Evolutionary conservation across 306 rosid species (phyloP).

Genomic region (Macrotyloma uniflorum): DNA sequence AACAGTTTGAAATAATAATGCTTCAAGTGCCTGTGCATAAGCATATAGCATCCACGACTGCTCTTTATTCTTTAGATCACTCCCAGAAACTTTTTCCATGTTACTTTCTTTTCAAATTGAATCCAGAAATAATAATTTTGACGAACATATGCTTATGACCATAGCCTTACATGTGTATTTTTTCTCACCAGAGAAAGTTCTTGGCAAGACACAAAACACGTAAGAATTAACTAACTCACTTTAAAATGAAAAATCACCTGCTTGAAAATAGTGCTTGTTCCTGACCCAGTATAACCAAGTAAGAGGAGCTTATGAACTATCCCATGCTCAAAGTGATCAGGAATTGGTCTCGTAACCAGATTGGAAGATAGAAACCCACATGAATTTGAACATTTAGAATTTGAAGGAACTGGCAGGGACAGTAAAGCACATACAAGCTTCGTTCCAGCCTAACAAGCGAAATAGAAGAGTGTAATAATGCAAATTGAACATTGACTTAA

Average conservation of each 20-base stretch:
- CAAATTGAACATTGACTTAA: not conserved
- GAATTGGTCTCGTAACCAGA: slow-evolving; percentile 59
- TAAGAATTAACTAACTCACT: slow-evolving; percentile 8
- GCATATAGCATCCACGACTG: not conserved
- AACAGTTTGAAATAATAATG: slow-evolving; percentile 25
- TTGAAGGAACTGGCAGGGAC: slow-evolving; percentile 91
- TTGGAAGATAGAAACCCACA: slow-evolving; percentile 64
- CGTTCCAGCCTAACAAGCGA: slow-evolving; percentile 80
- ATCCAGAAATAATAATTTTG: slow-evolving; percentile 14
- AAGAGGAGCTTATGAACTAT: slow-evolving; percentile 86
- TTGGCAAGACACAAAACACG: slow-evolving; percentile 1
- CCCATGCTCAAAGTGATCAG: slow-evolving; percentile 86
- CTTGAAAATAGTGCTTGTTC: slow-evolving; percentile 97
- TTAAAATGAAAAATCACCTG: slow-evolving; percentile 63
- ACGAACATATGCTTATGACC: not conserved
- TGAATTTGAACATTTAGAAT: slow-evolving; percentile 61
- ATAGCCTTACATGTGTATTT: not conserved
- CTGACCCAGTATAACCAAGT: slow-evolving; percentile 91
- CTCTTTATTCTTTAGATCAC: not conserved
- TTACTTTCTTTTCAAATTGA: not conserved
- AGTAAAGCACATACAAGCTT: slow-evolving; percentile 89
- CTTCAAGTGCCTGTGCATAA: slow-evolving; percentile 9
- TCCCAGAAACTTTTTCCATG: not conserved
- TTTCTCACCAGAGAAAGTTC: slow-evolving; percentile 28
- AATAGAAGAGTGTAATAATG: slow-evolving; percentile 12